A percentile compares a stretch with the other conserved stretches of the same genome.
Conservation (phyloP, 306 rosid species). For the Hippophae rhamnoides region DNA sequence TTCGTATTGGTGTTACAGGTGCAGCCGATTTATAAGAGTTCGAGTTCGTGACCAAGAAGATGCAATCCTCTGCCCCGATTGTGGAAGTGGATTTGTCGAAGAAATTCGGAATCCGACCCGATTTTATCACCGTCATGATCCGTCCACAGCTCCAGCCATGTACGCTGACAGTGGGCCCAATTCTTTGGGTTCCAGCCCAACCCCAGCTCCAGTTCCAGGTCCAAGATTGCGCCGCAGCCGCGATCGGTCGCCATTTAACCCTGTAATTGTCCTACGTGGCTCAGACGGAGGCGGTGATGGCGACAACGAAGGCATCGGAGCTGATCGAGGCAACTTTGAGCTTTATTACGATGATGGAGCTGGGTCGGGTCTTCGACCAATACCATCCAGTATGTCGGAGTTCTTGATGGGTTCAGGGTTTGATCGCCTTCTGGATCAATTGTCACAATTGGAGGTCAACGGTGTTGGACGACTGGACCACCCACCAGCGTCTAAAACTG, state of each 20-base stretch:
- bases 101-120: conserved; percentile 38
- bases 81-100: conserved; percentile 45
- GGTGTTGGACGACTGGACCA: conserved; percentile 34
- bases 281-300: conserved; percentile 22
- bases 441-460: conserved; percentile 41
- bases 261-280: conserved; percentile 53
- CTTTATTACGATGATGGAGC: conserved; percentile 58
- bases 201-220: conserved; percentile 17
- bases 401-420: conserved; percentile 61
- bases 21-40: conserved; percentile 37
- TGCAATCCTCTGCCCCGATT: conserved; percentile 41
- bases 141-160: conserved; percentile 38
- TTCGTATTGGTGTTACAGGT: conserved; percentile 54
- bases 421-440: conserved; percentile 52
- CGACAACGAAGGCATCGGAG: conserved; percentile 31
- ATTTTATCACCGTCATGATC: conserved; percentile 22
- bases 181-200: conserved; percentile 19
- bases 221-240: conserved; percentile 41
- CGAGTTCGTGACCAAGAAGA: conserved; percentile 34
- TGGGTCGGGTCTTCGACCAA: conserved; percentile 46
- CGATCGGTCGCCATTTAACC: conserved; percentile 54
- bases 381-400: conserved; percentile 48
- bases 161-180: conserved; percentile 24
- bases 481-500: conserved; percentile 58
- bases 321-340: conserved; percentile 42